These are phyloP conservation scores for Excoecaria cochinchinensis DNA, from an alignment of 345 rosid genomes.

Conservation along the genomic window DNA sequence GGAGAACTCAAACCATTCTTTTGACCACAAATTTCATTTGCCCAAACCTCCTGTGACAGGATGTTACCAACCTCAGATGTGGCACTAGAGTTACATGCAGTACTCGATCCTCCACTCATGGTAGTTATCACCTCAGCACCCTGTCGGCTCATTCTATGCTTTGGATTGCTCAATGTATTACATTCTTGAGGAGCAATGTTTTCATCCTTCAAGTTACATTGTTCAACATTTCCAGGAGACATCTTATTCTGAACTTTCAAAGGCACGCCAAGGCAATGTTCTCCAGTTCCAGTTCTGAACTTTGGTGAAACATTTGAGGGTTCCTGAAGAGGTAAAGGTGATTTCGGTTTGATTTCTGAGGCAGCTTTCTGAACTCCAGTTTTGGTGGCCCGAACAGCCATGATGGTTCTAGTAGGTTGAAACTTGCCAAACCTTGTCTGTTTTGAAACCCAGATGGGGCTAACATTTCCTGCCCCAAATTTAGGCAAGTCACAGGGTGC, in stretches of 20 bases:
- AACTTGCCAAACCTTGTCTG: constrained; percentile 44
- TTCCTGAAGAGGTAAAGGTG: constrained; percentile 35
- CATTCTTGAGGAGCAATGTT: constrained; percentile 19
- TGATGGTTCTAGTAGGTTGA: constrained; percentile 42
- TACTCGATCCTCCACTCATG: constrained; percentile 12
- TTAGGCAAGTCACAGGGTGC: constrained; percentile 37
- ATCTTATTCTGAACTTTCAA: constrained; percentile 38
- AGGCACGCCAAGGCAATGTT: constrained; percentile 36
- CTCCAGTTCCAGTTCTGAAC: constrained; percentile 33
- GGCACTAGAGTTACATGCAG: constrained; percentile 11
- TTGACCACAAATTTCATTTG: constrained; percentile 3
- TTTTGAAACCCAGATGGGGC: constrained; percentile 36
- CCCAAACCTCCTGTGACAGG: constrained; percentile 16
- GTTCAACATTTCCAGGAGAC: constrained; percentile 39
- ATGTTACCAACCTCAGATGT: constrained; percentile 16
- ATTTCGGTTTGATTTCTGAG: constrained; percentile 24
- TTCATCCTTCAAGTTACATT: constrained; percentile 30
- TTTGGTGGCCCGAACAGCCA: constrained; percentile 29
- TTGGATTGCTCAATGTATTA: constrained; percentile 7
- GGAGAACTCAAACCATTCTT: constrained; percentile 6
- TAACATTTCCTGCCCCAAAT: constrained; percentile 31
- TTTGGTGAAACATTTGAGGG: constrained; percentile 39
- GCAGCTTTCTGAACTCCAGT: constrained; percentile 31
- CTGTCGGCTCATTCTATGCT: constrained; percentile 7
- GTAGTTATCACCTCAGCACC: constrained; percentile 12